Percentiles rank a stretch among this genome's conserved stretches.
Conservation (phyloP, 208 protist species). For the Leishmania lainsoni region DNA sequence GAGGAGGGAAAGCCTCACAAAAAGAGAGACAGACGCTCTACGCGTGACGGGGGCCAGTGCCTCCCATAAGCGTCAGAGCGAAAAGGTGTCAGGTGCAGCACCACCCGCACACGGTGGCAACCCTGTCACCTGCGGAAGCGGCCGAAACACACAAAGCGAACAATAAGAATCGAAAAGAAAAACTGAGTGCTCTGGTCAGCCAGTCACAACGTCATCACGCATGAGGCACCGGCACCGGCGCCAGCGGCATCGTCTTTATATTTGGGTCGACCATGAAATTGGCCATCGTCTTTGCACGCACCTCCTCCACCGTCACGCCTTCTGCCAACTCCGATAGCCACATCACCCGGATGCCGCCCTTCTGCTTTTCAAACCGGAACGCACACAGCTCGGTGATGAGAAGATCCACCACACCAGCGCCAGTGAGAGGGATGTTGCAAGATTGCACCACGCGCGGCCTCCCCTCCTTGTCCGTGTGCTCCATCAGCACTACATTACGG, state of each 20-base stretch:
- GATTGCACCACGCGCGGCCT: slow-evolving; percentile 75
- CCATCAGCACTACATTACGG: slow-evolving; percentile 92
- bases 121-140: not conserved
- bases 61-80: not conserved
- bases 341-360: slow-evolving; percentile 29
- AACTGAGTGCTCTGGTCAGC: not conserved
- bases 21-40: too few species aligned
- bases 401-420: slow-evolving; percentile 56
- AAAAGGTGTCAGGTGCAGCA: not conserved
- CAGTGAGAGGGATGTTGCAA: slow-evolving; percentile 89
- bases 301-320: slow-evolving; percentile 80
- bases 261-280: slow-evolving; percentile 38
- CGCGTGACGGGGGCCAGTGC: too few species aligned
- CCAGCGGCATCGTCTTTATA: slow-evolving; percentile 43
- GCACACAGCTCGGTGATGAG: slow-evolving; percentile 94
- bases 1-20: not conserved
- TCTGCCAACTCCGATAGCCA: slow-evolving; percentile 73
- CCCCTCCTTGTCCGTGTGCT: slow-evolving; percentile 89
- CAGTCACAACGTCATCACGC: not conserved
- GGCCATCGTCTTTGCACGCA: slow-evolving; percentile 51
- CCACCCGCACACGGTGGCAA: not conserved
- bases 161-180: not conserved
- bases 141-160: slow-evolving; percentile 7
- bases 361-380: slow-evolving; percentile 67
- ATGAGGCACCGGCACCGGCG: not conserved